phyloP scores from a whole-genome alignment of 2,329 filamentous ascomycete genomes.

The Neopestalotiopsis clavispora region DNA sequence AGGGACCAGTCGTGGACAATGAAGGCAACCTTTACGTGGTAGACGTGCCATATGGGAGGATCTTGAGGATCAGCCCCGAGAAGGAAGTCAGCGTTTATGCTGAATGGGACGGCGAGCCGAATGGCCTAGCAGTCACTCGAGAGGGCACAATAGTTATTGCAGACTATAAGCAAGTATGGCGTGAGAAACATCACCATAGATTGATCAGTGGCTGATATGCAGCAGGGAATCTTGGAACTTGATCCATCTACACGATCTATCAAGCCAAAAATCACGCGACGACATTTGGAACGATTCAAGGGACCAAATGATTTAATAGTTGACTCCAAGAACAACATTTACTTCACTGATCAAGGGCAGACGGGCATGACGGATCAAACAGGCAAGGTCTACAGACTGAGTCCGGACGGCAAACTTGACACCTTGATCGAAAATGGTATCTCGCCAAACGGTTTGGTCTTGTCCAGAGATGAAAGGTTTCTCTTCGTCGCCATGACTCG shows the following conservation, averaged over 20 bases:
- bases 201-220: not conserved
- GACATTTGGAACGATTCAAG: slow-evolving; percentile 48
- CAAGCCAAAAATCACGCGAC: slow-evolving; percentile 36
- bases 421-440: slow-evolving; percentile 41
- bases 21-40: slow-evolving; percentile 42
- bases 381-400: slow-evolving; percentile 43
- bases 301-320: slow-evolving; percentile 47
- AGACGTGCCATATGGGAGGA: slow-evolving; percentile 45
- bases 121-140: slow-evolving; percentile 39
- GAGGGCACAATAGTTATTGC: slow-evolving; percentile 42
- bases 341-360: slow-evolving; percentile 51
- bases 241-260: slow-evolving; percentile 35
- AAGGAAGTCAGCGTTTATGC: slow-evolving; percentile 37
- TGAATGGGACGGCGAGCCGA: slow-evolving; percentile 46
- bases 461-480: slow-evolving; percentile 43
- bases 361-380: slow-evolving; percentile 47
- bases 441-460: slow-evolving; percentile 44
- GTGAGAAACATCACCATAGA: not conserved
- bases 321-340: slow-evolving; percentile 41
- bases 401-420: slow-evolving; percentile 40
- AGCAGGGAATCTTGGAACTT: slow-evolving; percentile 42
- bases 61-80: slow-evolving; percentile 37
- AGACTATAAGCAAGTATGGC: slow-evolving; percentile 46
- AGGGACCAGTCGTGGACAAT: slow-evolving; percentile 39
- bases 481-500: slow-evolving; percentile 46